Percentiles rank a stretch among this genome's conserved stretches.
These are phyloP conservation scores for Halenospora varia DNA, from an alignment of 495 filamentous ascomycete species.

Conservation along the genomic window DNA sequence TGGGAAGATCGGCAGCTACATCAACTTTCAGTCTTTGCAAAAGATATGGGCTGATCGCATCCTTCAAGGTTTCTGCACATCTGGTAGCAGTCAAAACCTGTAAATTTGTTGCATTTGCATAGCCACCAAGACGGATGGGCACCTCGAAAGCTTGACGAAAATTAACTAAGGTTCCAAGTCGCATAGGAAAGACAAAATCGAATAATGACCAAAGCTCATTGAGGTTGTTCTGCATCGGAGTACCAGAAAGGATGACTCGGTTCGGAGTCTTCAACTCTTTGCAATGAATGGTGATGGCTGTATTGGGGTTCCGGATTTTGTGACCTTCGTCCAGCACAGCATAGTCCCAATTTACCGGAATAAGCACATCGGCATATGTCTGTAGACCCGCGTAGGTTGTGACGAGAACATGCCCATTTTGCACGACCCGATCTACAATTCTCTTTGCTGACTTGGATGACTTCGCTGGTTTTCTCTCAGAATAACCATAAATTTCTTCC, in stretches of 20 bases:
- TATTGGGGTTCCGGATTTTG: conserved; percentile 94
- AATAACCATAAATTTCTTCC: conserved; percentile 37
- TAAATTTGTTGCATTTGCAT: conserved; percentile 87
- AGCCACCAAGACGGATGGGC: conserved; percentile 86
- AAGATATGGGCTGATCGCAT: conserved; percentile 86
- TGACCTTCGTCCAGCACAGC: conserved; percentile 96
- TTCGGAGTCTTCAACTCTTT: conserved; percentile 87
- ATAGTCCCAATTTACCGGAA: conserved; percentile 83
- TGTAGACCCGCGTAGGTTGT: conserved; percentile 94
- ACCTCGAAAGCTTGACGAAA: conserved; percentile 89
- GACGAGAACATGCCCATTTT: conserved; percentile 86
- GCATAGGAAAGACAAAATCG: conserved; percentile 95
- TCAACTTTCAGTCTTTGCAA: conserved; percentile 93
- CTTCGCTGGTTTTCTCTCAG: conserved; percentile 35
- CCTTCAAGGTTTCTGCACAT: conserved; percentile 86
- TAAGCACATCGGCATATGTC: conserved; percentile 73
- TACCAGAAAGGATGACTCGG: conserved; percentile 89
- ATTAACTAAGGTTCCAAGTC: conserved; percentile 81
- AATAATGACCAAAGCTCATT: conserved; percentile 96
- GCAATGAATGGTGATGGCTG: conserved; percentile 84
- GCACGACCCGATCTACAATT: conserved; percentile 78
- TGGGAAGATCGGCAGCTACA: conserved; percentile 86
- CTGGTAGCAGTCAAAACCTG: conserved; percentile 88
- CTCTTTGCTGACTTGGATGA: conserved; percentile 61
- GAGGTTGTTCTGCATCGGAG: conserved; percentile 96